Evolutionary conservation across 208 protist species (phyloP).

Genomic region (Crithidia fasciculata): DNA sequence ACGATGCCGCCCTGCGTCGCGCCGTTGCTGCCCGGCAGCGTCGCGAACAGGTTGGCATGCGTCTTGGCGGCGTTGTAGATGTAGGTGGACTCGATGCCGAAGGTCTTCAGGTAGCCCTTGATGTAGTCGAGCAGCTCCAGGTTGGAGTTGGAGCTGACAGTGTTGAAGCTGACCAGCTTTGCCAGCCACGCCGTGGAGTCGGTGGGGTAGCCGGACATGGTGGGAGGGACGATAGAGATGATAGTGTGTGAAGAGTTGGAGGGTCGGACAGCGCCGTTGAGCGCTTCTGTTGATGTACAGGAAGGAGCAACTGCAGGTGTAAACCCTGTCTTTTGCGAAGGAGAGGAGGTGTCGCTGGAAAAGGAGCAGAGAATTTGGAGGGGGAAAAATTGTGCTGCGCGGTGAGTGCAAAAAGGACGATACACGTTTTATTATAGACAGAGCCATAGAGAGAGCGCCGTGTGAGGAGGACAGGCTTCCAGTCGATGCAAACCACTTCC

Average conservation of each 20-base stretch:
- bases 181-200: slow-evolving; percentile 32
- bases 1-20: slow-evolving; percentile 47
- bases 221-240: background rate
- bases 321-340: background rate
- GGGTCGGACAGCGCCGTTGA: background rate
- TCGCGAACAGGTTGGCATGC: slow-evolving; percentile 57
- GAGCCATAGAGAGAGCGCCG: too few relatives aligned
- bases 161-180: slow-evolving; percentile 54
- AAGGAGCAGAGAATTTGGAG: too few relatives aligned
- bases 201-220: slow-evolving; percentile 15
- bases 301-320: background rate
- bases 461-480: too few relatives aligned
- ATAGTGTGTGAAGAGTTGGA: background rate
- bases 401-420: too few relatives aligned
- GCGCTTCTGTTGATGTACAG: background rate
- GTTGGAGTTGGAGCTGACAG: slow-evolving; percentile 47
- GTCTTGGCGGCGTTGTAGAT: slow-evolving; percentile 33
- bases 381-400: too few relatives aligned
- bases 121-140: slow-evolving; percentile 41
- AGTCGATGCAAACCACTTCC: too few relatives aligned
- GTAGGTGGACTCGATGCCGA: slow-evolving; percentile 31
- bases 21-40: slow-evolving; percentile 38
- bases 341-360: too few relatives aligned
- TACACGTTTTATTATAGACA: too few relatives aligned
- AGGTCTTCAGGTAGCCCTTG: slow-evolving; percentile 38